Conservation (phyloP, 176 grass and related monocot genomes). For the Typha latifolia region DNA sequence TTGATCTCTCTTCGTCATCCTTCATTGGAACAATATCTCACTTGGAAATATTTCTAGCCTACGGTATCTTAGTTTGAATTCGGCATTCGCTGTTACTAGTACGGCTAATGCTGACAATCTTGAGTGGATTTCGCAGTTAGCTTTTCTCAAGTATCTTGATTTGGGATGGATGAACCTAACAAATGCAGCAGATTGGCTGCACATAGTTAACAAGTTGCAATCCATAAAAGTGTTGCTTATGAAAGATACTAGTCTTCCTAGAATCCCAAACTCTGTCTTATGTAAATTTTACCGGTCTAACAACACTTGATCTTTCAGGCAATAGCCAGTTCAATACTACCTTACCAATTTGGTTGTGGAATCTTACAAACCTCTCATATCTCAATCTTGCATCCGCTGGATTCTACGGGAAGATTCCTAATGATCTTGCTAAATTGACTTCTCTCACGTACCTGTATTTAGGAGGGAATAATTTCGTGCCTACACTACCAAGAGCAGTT, state of each 20-base stretch:
- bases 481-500: background rate
- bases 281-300: constrained; percentile 26
- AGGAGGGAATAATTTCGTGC: background rate
- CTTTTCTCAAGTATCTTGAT: background rate
- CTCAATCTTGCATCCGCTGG: background rate
- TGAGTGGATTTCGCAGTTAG: constrained; percentile 19
- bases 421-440: background rate
- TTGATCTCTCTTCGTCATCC: background rate
- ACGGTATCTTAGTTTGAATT: background rate
- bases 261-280: background rate
- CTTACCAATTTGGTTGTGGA: constrained; percentile 14
- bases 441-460: constrained; percentile 1
- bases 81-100: too few relatives aligned
- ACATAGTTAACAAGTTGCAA: constrained; percentile 20
- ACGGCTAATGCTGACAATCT: background rate
- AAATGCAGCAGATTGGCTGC: background rate
- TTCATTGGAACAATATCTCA: background rate
- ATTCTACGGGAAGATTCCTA: constrained; percentile 1
- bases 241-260: background rate
- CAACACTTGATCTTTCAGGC: background rate
- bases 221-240: background rate
- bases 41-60: background rate
- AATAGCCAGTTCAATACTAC: constrained; percentile 19
- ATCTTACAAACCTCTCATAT: constrained; percentile 5
- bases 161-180: background rate